phyloP scores from a whole-genome alignment of 2,329 filamentous ascomycete genomes.

The Epichloe amarillans region DNA sequence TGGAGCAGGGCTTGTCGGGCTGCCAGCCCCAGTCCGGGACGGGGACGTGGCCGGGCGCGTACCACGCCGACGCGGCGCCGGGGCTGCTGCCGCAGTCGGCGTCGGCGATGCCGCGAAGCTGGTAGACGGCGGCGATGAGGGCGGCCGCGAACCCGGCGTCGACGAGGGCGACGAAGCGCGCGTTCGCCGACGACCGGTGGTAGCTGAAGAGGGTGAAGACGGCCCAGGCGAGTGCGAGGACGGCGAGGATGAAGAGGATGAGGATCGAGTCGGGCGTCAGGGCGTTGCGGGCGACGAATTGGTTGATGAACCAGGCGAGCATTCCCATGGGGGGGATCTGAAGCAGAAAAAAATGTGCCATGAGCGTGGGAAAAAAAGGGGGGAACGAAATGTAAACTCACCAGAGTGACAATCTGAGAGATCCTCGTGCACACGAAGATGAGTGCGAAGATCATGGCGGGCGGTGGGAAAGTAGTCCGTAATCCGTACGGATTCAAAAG shows the following conservation, averaged over 20 bases:
- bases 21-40: constrained; percentile 37
- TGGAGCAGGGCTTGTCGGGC: constrained; percentile 67
- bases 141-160: constrained; percentile 50
- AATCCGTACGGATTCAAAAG: no score
- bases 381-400: constrained; percentile 20
- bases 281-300: constrained; percentile 40
- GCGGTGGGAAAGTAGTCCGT: no score
- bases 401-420: constrained; percentile 48
- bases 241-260: constrained; percentile 53
- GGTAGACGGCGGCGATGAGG: constrained; percentile 49
- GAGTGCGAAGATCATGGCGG: constrained; percentile 47
- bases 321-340: constrained; percentile 52
- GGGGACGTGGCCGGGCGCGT: constrained; percentile 39
- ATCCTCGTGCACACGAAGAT: constrained; percentile 51
- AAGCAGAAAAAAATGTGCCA: no score
- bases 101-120: constrained; percentile 42
- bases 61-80: constrained; percentile 33
- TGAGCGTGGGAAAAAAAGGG: no score
- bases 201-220: constrained; percentile 54
- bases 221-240: constrained; percentile 49
- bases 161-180: constrained; percentile 46
- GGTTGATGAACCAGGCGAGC: constrained; percentile 52
- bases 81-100: constrained; percentile 55
- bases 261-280: constrained; percentile 51
- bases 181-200: constrained; percentile 47